Evolutionary conservation across 805 yeast species (phyloP), one percentile per base, ranked within the genome.

Genomic region (Ogataea siamensis): DNA sequence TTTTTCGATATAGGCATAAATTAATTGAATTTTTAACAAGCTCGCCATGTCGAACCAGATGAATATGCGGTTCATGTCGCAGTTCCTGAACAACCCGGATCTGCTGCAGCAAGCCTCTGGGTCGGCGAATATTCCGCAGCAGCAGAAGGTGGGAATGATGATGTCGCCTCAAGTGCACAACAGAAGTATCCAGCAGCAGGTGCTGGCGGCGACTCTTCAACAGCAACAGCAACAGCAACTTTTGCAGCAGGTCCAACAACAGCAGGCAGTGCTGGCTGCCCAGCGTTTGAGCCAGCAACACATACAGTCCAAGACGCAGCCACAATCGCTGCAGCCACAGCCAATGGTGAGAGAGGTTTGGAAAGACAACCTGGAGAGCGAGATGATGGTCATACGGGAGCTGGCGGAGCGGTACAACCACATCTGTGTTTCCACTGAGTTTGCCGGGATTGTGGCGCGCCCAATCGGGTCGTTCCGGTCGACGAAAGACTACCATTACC

Each of bases 381-480:
- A 83, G 53, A 78, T 83, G 60, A 73, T 71, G 42, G 62, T 73
- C 9, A 74, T 84, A 34, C 70, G 88, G 45, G 71, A 73, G 36
- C 67, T 83, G 20, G 68, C 80, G 28, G 74, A 68, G 37, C 73
- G 73, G 42, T 80, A 73, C 51, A 74, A 78, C 39, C 68, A 71
- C 49, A 74, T 83, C 17, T 74, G 86, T 3, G 74, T 88, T 42
- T 89, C 88, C 51, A 88, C 94, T 32, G 98, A 93, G 60, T 88
- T 93, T 57, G 96, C 96, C 0, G 99, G 99, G 0, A 86, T 94
- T 15, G 83, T 91, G 18, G 96, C 96, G 2, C 76, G 99, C 52
- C 99, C 99, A 11, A 85, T 93, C 43, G 99, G 99, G 13, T 78
- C 86, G 13, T 93, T 93, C 64, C 78, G 87, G 52, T 80, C 93